Evolutionary conservation across 2,329 filamentous ascomycete genomes (phyloP), one percentile per base, ranked within the genome.

Genomic region (Penicillium sp.): DNA sequence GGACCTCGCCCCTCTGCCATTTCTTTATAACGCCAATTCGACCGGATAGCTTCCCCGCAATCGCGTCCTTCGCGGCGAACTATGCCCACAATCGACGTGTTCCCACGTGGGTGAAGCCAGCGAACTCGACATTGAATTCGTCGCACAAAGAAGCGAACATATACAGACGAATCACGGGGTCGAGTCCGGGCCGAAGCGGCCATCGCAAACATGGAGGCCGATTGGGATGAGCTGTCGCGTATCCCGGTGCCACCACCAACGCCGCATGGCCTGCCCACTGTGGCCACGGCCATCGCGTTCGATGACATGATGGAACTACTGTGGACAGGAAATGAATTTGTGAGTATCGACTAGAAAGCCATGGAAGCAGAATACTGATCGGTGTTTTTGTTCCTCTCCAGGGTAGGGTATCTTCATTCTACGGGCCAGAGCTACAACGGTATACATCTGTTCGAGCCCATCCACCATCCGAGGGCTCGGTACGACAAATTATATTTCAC

Each of bases 371-470:
- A 10, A 56, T 50, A 46, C 58, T 68, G 38, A 68, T 43, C 44
- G 39, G 43, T 44, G 18, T 43, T 45, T 38, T 61, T 56, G 31
- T 56, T 32, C 52, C 27, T 49, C n/a, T 32, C 29, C 63, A 96
- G 91, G 94, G 94, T 58, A 87, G 92, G 61, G 86, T 97, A 45
- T 89, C 86, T 43, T 96, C 93, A 10, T 97, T 96, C 75, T 91
- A 91, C 73, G 89, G 91, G 49, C 85, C 86, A 49, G 91, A 96
- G 57, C 82, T 97, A 45, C 89, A 93, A 68, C 84, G 86, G 69
- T 97, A 99, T 73, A 96, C 92, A 4, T 95, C 93, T 36, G 93
- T 94, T 74, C 88, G 88, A 70, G 90, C 88, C 40, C 92, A 96
- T 72, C 79, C 82, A 1, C 79, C 83, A 5, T 75, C 84, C 59